Conservation (phyloP, 2,329 filamentous ascomycete genomes). For the Penicillium concentricum region DNA sequence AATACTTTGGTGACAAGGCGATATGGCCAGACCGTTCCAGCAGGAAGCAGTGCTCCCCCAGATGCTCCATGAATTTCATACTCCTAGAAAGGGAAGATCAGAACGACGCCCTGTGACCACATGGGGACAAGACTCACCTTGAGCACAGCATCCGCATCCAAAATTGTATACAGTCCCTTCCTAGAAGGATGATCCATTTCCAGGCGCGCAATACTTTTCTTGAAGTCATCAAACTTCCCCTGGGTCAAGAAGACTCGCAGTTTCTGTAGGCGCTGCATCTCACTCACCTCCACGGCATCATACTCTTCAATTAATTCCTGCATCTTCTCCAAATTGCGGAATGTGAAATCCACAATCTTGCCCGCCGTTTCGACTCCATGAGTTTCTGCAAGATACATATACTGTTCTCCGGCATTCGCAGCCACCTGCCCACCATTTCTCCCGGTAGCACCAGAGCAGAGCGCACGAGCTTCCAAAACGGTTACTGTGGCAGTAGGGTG, state of each 20-base stretch:
- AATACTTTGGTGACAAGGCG: slow-evolving; percentile 33
- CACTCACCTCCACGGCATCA: slow-evolving; percentile 27
- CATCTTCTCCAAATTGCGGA: slow-evolving; percentile 38
- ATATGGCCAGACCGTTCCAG: slow-evolving; percentile 40
- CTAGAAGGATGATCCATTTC: slow-evolving; percentile 23
- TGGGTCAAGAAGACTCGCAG: slow-evolving; percentile 27
- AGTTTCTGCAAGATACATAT: slow-evolving; percentile 18
- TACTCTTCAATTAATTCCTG: slow-evolving; percentile 37
- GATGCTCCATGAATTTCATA: slow-evolving; percentile 22
- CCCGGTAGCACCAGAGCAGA: slow-evolving; percentile 40
- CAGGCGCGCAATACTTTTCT: slow-evolving; percentile 19
- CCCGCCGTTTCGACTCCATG: slow-evolving; percentile 31
- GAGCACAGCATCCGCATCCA: slow-evolving; percentile 16
- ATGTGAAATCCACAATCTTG: slow-evolving; percentile 41
- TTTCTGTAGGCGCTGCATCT: slow-evolving; percentile 24
- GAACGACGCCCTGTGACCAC: neutral
- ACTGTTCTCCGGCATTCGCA: slow-evolving; percentile 29
- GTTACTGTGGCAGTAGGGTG: slow-evolving; percentile 28
- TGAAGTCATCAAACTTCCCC: slow-evolving; percentile 19
- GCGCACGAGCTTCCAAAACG: slow-evolving; percentile 36
- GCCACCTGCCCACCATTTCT: slow-evolving; percentile 39
- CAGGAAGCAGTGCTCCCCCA: slow-evolving; percentile 28
- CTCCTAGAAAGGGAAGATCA: slow-evolving; percentile 7
- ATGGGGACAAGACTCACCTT: slow-evolving; percentile 4
- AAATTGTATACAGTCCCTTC: slow-evolving; percentile 25